Evolutionary conservation across 345 rosid species (phyloP).

Genomic region (Cardiospermum halicacabum): DNA sequence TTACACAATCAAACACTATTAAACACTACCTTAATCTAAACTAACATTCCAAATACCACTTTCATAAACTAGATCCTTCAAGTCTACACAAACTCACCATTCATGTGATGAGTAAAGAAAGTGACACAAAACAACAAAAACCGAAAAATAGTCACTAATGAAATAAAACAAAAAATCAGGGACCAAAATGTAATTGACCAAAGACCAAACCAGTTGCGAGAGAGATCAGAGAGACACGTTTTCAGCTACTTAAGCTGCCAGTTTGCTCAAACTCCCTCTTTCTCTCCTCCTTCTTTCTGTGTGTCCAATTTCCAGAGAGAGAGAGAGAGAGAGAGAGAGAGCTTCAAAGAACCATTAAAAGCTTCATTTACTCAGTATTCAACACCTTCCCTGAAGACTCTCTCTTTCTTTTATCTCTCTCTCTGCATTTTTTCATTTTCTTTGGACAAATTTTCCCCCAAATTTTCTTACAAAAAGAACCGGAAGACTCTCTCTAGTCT

Average conservation of each 20-base stretch:
- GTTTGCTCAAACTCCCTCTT: slow-evolving; percentile 12
- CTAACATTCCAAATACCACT: too few relatives aligned
- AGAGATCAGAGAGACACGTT: slow-evolving; percentile 21
- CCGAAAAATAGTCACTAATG: slow-evolving; percentile 1
- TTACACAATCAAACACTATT: too few relatives aligned
- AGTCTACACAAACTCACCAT: too few relatives aligned
- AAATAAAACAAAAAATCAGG: background rate
- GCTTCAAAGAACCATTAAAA: slow-evolving; percentile 1
- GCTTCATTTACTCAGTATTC: background rate
- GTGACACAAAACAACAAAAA: too few relatives aligned
- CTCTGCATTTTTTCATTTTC: background rate
- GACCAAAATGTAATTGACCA: background rate
- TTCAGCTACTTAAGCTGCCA: slow-evolving; percentile 17
- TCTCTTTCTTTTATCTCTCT: background rate
- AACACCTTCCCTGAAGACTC: background rate
- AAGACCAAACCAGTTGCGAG: background rate
- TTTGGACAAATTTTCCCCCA: background rate
- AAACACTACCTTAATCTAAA: too few relatives aligned
- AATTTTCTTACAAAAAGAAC: background rate
- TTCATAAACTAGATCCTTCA: too few relatives aligned
- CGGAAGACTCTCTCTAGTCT: slow-evolving; percentile 15
- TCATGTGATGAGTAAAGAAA: too few relatives aligned
- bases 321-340: slow-evolving; percentile 7
- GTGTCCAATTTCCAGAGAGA: background rate
- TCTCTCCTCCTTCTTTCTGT: slow-evolving; percentile 12